Conservation (phyloP, 176 grass and related monocot species). For the Pontederia crassipes region DNA sequence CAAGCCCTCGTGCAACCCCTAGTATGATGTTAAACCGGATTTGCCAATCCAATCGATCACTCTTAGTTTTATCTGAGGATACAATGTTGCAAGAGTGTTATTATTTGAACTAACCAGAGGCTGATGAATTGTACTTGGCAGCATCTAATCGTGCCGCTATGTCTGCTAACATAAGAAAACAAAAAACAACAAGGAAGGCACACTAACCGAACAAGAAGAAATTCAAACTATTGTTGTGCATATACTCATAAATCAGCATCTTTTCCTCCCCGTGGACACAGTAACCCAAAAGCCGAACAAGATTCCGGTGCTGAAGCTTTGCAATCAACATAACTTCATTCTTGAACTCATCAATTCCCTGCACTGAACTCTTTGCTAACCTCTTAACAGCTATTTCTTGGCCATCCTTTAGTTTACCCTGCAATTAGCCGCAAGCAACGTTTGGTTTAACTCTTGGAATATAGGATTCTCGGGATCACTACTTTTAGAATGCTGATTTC, state of each 20-base stretch:
- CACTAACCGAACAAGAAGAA: not conserved
- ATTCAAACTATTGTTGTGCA: constrained; percentile 4
- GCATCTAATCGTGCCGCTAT: too few relatives aligned
- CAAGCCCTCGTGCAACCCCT: constrained; percentile 1
- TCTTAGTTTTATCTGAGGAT: constrained; percentile 4
- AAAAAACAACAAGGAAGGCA: not conserved
- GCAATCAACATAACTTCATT: constrained; percentile 11
- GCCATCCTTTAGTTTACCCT: constrained; percentile 5
- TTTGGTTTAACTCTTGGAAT: not conserved
- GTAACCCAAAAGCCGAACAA: constrained; percentile 5
- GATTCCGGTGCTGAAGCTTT: constrained; percentile 11
- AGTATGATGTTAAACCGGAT: constrained; percentile 2
- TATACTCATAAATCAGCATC: constrained; percentile 7
- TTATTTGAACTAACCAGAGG: not conserved
- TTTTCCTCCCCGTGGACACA: constrained; percentile 9
- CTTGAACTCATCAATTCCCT: constrained; percentile 6
- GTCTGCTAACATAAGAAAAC: too few relatives aligned
- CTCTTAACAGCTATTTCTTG: constrained; percentile 5
- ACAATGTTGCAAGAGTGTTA: not conserved
- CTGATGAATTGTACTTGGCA: too few relatives aligned
- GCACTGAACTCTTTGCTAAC: not conserved
- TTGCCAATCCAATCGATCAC: constrained; percentile 1
- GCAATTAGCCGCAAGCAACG: not conserved
- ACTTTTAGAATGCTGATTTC: too few relatives aligned
- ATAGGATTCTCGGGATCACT: too few relatives aligned